A percentile compares a stretch with the other conserved stretches of the same genome.
phyloP scores from a whole-genome alignment of 495 filamentous ascomycete species.

The Aspergillus olivimuriae region DNA sequence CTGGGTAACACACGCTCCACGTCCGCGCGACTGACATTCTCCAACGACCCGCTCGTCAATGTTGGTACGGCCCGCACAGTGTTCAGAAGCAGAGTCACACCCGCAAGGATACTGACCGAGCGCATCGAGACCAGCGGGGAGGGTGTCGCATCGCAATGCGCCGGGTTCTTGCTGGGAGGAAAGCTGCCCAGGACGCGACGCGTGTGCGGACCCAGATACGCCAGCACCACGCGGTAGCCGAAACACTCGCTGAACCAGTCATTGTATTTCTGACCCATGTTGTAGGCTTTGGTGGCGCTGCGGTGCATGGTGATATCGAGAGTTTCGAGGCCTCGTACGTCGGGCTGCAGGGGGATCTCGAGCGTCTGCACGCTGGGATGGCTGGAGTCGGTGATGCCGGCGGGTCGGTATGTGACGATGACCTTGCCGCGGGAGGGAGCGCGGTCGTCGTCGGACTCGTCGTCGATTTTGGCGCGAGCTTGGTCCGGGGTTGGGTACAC shows the following conservation, averaged over 20 bases:
- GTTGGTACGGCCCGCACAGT: background rate
- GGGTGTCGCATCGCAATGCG: constrained; percentile 3
- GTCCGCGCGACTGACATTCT: too few relatives aligned
- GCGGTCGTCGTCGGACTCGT: background rate
- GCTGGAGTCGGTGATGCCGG: constrained; percentile 20
- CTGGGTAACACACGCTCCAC: background rate
- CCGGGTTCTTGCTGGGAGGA: constrained; percentile 26
- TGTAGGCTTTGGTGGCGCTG: constrained; percentile 57
- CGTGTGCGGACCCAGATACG: constrained; percentile 59
- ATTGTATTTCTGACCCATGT: constrained; percentile 61
- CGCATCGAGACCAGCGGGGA: constrained; percentile 3
- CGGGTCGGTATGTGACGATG: constrained; percentile 48
- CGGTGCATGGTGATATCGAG: constrained; percentile 56
- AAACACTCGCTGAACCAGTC: constrained; percentile 70
- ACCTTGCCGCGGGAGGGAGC: constrained; percentile 28
- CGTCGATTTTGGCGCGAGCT: constrained; percentile 7
- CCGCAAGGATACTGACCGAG: background rate
- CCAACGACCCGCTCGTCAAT: background rate
- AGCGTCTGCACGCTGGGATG: constrained; percentile 25
- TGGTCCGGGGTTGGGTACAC: constrained; percentile 27
- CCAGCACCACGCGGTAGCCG: constrained; percentile 59
- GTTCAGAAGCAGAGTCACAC: constrained; percentile 8
- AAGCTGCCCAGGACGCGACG: constrained; percentile 59
- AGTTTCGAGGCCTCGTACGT: constrained; percentile 38
- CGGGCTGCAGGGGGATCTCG: constrained; percentile 55